Conservation (phyloP, 2,329 filamentous ascomycete species). For the Fusarium penzigii region DNA sequence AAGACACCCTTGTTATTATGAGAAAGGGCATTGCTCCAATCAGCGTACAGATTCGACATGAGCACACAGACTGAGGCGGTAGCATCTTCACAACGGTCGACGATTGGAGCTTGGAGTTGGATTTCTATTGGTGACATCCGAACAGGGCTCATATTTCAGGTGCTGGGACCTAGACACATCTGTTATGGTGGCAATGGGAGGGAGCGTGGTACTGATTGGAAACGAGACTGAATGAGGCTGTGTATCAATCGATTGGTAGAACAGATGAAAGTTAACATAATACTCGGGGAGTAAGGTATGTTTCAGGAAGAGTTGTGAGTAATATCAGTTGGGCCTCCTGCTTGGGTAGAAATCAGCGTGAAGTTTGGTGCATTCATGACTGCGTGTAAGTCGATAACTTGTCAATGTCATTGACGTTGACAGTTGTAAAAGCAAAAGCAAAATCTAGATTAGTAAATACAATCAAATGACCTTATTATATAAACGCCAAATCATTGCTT, state of each 20-base stretch:
- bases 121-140: neutral
- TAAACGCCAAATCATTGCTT: too few relatives aligned
- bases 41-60: constrained; percentile 4
- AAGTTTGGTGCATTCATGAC: too few relatives aligned
- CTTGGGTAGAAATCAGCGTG: too few relatives aligned
- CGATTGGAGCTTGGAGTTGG: neutral
- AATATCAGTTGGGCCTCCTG: too few relatives aligned
- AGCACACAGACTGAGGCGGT: constrained; percentile 9
- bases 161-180: neutral
- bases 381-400: too few relatives aligned
- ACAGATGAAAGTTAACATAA: neutral
- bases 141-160: neutral
- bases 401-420: too few relatives aligned
- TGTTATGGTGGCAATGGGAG: neutral
- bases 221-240: neutral
- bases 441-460: too few relatives aligned
- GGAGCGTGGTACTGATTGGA: neutral
- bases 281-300: too few relatives aligned
- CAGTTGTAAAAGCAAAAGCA: too few relatives aligned
- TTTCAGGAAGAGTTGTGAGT: too few relatives aligned
- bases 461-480: too few relatives aligned
- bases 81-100: constrained; percentile 18
- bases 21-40: constrained; percentile 10
- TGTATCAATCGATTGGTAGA: neutral
- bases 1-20: constrained; percentile 2